These are phyloP conservation scores for Sorghum bicolor DNA, from an alignment of 176 grass and related monocot genomes.

Conservation along the genomic window DNA sequence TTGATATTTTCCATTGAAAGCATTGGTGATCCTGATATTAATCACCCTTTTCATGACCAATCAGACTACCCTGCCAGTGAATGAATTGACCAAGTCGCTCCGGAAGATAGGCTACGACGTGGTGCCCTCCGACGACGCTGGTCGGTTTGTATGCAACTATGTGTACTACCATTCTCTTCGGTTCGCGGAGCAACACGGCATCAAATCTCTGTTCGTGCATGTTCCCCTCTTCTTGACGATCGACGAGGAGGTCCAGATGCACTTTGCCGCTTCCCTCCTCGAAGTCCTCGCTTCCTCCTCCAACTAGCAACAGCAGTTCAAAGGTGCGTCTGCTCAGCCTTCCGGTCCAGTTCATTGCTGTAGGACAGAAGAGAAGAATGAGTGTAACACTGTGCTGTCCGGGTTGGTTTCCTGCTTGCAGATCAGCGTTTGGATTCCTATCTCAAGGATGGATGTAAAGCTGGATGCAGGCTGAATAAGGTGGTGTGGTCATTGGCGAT, in stretches of 20 bases:
- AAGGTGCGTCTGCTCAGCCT: slow-evolving; percentile 2
- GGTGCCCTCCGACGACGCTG: slow-evolving; percentile 77
- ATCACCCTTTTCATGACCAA: not conserved
- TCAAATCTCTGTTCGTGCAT: slow-evolving; percentile 93
- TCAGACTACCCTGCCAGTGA: slow-evolving; percentile 75
- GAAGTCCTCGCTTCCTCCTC: slow-evolving; percentile 51
- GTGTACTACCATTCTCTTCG: slow-evolving; percentile 93
- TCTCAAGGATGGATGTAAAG: slow-evolving; percentile 37
- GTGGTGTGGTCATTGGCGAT: slow-evolving; percentile 14
- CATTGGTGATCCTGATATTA: not conserved
- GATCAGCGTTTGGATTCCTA: not conserved
- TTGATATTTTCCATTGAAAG: not conserved
- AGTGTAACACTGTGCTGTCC: not conserved
- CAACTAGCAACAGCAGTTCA: slow-evolving; percentile 35
- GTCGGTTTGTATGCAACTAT: slow-evolving; percentile 89
- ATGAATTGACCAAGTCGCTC: slow-evolving; percentile 62
- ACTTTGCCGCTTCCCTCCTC: slow-evolving; percentile 73
- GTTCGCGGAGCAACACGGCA: slow-evolving; percentile 71
- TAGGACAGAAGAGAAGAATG: not conserved
- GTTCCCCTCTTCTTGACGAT: slow-evolving; percentile 90
- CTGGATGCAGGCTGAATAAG: slow-evolving; percentile 40
- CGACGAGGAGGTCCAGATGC: slow-evolving; percentile 89
- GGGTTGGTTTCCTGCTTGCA: slow-evolving; percentile 10
- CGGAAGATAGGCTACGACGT: slow-evolving; percentile 83
- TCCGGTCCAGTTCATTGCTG: not conserved